Evolutionary conservation across 495 filamentous ascomycete genomes (phyloP).

Genomic region (Clavariopsis aquatica): DNA sequence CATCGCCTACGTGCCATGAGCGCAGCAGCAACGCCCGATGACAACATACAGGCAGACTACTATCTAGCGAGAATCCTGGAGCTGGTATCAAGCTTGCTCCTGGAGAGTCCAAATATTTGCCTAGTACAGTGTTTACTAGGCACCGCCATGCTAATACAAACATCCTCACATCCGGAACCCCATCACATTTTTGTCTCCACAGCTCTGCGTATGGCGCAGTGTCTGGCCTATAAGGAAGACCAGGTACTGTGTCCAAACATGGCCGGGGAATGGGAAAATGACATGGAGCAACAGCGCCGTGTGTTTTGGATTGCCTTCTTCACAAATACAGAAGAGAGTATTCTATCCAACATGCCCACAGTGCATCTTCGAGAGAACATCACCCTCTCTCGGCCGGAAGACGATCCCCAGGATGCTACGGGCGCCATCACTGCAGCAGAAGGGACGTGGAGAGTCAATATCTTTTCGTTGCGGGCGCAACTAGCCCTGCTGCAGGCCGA

Average conservation of each 20-base stretch:
- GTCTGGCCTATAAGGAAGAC: conserved; percentile 25
- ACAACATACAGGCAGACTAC: conserved; percentile 23
- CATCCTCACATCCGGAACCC: conserved; percentile 7
- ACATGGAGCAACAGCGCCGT: conserved; percentile 25
- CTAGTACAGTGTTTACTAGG: conserved; percentile 26
- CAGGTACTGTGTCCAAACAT: neutral
- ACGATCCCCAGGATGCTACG: neutral
- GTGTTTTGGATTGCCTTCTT: conserved; percentile 32
- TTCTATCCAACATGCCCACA: conserved; percentile 7
- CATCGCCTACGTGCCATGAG: conserved; percentile 32
- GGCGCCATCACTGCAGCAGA: conserved; percentile 27
- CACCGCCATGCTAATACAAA: conserved; percentile 14
- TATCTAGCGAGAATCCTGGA: conserved; percentile 11
- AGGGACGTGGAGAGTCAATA: conserved; percentile 21
- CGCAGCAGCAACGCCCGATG: conserved; percentile 14
- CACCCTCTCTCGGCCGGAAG: conserved; percentile 3
- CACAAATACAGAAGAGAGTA: conserved; percentile 9
- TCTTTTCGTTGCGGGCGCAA: conserved; percentile 11
- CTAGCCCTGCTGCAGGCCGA: conserved; percentile 19
- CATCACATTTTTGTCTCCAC: conserved; percentile 21
- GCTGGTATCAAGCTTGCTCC: conserved; percentile 9
- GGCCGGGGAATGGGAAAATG: neutral
- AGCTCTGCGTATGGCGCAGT: conserved; percentile 24
- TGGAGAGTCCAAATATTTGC: conserved; percentile 7
- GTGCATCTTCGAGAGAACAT: conserved; percentile 18